Conservation (phyloP, 257 asterid species). For the Solanum corneliomulleri region DNA sequence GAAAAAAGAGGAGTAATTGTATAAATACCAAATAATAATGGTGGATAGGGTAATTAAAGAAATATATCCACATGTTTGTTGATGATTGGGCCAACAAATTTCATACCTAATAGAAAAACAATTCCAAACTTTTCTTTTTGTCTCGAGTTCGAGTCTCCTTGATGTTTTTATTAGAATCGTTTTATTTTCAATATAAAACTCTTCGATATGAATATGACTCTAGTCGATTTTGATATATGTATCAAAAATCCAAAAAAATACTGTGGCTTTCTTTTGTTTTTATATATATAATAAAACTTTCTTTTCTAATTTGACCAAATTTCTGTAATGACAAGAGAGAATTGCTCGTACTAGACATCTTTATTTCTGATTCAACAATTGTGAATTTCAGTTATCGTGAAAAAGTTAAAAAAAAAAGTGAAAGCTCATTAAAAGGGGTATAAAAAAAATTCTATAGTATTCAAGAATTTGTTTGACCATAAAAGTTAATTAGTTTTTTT, state of each 20-base stretch:
- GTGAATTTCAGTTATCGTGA: too few relatives aligned
- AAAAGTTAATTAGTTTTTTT: too few relatives aligned
- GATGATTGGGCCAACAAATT: not conserved
- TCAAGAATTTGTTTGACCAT: not conserved
- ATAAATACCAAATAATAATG: not conserved
- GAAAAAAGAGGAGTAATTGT: not conserved
- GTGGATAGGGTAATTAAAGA: not conserved
- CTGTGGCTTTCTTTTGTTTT: not conserved
- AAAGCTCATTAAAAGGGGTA: not conserved
- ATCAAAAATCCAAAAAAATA: not conserved
- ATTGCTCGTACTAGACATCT: fast-evolving
- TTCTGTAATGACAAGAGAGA: not conserved
- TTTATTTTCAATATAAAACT: too few relatives aligned
- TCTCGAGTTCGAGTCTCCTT: not conserved
- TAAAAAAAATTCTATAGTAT: not conserved
- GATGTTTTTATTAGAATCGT: not conserved
- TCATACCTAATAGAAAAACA: not conserved
- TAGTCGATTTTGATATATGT: too few relatives aligned
- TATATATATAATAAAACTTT: too few relatives aligned
- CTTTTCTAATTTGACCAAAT: too few relatives aligned
- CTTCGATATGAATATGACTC: too few relatives aligned
- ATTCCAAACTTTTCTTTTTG: not conserved
- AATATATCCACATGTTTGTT: not conserved
- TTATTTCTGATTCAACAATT: too few relatives aligned
- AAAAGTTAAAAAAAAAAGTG: too few relatives aligned